Percentiles rank a stretch among this genome's conserved stretches.
These are phyloP conservation scores for Mortierella sp. DNA, from an alignment of 371 early-diverging fungal species.

Conservation along the genomic window DNA sequence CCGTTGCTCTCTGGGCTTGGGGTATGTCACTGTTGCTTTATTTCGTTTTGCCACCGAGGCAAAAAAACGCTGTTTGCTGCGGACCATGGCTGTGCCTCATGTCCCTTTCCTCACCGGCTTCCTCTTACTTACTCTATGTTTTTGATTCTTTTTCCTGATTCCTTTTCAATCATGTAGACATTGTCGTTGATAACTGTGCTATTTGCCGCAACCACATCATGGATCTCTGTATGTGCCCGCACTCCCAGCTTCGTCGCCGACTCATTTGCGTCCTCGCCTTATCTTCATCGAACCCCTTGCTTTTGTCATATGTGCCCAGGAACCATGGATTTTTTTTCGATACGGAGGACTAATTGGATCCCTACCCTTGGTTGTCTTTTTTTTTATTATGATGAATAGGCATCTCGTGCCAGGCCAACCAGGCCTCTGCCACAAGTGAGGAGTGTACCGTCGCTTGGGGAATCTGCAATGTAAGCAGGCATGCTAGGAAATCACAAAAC, in stretches of 20 bases:
- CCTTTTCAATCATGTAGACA: slow-evolving; percentile 85
- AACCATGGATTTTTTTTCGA: background rate
- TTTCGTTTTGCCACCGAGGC: slow-evolving; percentile 11
- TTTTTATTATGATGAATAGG: slow-evolving; percentile 63
- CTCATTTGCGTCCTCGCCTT: background rate
- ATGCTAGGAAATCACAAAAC: background rate
- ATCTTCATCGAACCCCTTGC: background rate
- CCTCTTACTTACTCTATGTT: background rate
- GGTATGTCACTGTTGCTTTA: slow-evolving; percentile 64
- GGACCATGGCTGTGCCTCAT: slow-evolving; percentile 47
- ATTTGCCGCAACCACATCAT: slow-evolving; percentile 99
- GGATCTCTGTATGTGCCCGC: slow-evolving; percentile 93
- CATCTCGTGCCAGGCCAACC: slow-evolving; percentile 98
- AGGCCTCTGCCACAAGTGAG: slow-evolving; percentile 91
- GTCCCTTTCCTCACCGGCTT: background rate
- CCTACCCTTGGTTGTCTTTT: background rate
- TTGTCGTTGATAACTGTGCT: slow-evolving; percentile 99
- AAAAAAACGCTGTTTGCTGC: slow-evolving; percentile 18
- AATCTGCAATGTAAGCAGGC: slow-evolving; percentile 89
- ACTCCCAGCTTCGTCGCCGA: background rate
- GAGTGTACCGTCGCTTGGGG: slow-evolving; percentile 99
- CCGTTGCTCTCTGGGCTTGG: slow-evolving; percentile 99
- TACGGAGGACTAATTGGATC: background rate
- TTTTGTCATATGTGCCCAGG: background rate
- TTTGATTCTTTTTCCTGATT: slow-evolving; percentile 61